Conservation (phyloP, 148 eudicot genomes). For the Rhododendron molle region DNA sequence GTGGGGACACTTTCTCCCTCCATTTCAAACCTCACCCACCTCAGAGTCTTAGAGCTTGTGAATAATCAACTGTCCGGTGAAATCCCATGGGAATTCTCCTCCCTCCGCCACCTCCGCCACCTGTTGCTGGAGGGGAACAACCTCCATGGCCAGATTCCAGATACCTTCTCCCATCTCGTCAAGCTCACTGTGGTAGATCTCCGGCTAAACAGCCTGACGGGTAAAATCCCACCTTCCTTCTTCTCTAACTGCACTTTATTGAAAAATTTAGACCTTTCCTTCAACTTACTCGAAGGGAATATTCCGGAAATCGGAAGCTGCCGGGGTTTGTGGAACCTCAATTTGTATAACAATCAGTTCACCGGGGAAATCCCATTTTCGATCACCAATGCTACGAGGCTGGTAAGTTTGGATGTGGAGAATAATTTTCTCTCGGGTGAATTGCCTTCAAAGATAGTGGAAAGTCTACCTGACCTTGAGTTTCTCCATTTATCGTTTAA, state of each 20-base stretch:
- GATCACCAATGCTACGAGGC: conserved; percentile 15
- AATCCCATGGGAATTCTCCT: conserved; percentile 20
- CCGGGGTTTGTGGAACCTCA: conserved; percentile 19
- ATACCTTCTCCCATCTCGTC: conserved; percentile 9
- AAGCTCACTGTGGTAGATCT: conserved; percentile 13
- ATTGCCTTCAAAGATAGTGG: conserved; percentile 23
- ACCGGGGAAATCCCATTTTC: conserved; percentile 26
- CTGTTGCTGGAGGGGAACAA: conserved; percentile 23
- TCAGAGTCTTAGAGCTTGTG: conserved; percentile 16
- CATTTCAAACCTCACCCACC: conserved; percentile 28
- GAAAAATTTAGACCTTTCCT: conserved; percentile 27
- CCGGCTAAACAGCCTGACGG: conserved; percentile 20
- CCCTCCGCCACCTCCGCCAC: conserved; percentile 16
- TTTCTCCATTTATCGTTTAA: conserved; percentile 30
- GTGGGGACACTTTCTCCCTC: conserved; percentile 25
- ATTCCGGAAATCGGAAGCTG: conserved; percentile 34
- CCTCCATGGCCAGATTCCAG: conserved; percentile 28
- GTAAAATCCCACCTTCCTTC: conserved; percentile 22
- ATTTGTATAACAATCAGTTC: conserved; percentile 20
- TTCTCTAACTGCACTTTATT: conserved; percentile 31
- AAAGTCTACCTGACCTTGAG: conserved; percentile 3
- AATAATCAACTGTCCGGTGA: conserved; percentile 13
- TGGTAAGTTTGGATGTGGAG: conserved; percentile 27
- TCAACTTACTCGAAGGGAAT: conserved; percentile 20
- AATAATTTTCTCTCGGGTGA: conserved; percentile 25